Evolutionary conservation across 805 yeast genomes (phyloP).

Genomic region (Yamadazyma ubonensis): DNA sequence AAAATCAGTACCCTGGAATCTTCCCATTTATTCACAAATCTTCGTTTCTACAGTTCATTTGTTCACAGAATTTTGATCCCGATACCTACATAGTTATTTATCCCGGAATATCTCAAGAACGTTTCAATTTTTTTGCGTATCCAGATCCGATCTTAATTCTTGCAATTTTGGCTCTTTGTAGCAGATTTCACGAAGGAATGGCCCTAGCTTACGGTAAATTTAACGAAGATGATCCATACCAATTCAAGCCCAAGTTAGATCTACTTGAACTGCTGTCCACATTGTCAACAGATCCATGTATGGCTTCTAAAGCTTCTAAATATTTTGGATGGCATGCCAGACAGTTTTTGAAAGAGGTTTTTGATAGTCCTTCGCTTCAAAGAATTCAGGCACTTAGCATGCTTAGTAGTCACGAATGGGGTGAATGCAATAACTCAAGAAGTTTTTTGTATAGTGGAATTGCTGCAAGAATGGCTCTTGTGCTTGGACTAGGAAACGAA

Average conservation of each 20-base stretch:
- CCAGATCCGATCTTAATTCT: constrained; percentile 33
- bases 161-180: constrained; percentile 36
- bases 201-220: constrained; percentile 32
- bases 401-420: constrained; percentile 43
- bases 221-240: constrained; percentile 26
- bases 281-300: not conserved
- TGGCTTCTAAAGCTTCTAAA: constrained; percentile 31
- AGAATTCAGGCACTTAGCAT: constrained; percentile 37
- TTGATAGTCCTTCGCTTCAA: constrained; percentile 39
- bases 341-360: constrained; percentile 26
- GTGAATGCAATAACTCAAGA: constrained; percentile 36
- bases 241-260: constrained; percentile 21
- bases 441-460: constrained; percentile 38
- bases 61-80: constrained; percentile 21
- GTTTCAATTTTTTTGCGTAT: constrained; percentile 14
- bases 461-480: constrained; percentile 39
- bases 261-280: constrained; percentile 2
- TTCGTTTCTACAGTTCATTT: constrained; percentile 19
- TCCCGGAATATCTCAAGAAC: constrained; percentile 17
- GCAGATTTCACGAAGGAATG: constrained; percentile 32
- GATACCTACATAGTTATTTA: constrained; percentile 18
- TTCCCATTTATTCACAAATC: constrained; percentile 27
- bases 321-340: constrained; percentile 43
- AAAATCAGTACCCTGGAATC: constrained; percentile 26
- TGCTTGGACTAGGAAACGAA: constrained; percentile 30